Base-by-base conservation (phyloP, 2,329 filamentous ascomycete genomes). In the Monilinia laxa region DNA sequence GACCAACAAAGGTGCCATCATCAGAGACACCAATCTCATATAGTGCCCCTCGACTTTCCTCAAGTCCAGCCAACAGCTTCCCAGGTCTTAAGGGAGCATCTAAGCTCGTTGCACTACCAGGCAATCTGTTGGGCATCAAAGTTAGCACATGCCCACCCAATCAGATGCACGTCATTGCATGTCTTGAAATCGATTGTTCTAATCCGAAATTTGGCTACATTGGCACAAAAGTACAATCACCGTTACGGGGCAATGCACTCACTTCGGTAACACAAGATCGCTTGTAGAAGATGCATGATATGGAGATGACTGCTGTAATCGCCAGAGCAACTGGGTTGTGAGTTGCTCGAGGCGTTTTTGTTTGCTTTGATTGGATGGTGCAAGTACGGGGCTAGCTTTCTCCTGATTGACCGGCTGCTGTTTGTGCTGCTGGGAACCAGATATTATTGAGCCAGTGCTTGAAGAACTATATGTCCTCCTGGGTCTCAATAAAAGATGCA, bases 11-110 rank as follows among this genome's bases (percentile, higher is more conserved):
- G 0, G 90, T 92, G 10, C 95, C 95, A 79, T 98, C 93, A 77
- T 99, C 95, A 38, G 93, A 90, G 12, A 99, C 93, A 0, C 95
- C 95, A 77, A 99, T 96, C 77, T 99, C 94, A 73, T 99, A 99
- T 60, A 98, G 79, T 0, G 95, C 95, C 6, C 95, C 95, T 71
- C 92, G 90, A 20, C 93, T 97, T 76, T 97, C 93, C 76, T 98
- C 94, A 11, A 99, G 81, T 0, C 95, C 93, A 2, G 93, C 87
- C 9, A 93, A 81, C 52, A 90, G 80, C 69, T 87, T 86, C 10
- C 79, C 81, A 2, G 85, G 80, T 67, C 81, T 80, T 62, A 83
- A 76, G 10, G 82, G 79, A 28, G 77, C 75, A 49, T 81, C 76
- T 23, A 84, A 75, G 64, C 83, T 80, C 28, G 80, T 76, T n/a